These are phyloP conservation scores for Limtongia smithiae DNA, from an alignment of 805 yeast genomes.

Conservation along the genomic window DNA sequence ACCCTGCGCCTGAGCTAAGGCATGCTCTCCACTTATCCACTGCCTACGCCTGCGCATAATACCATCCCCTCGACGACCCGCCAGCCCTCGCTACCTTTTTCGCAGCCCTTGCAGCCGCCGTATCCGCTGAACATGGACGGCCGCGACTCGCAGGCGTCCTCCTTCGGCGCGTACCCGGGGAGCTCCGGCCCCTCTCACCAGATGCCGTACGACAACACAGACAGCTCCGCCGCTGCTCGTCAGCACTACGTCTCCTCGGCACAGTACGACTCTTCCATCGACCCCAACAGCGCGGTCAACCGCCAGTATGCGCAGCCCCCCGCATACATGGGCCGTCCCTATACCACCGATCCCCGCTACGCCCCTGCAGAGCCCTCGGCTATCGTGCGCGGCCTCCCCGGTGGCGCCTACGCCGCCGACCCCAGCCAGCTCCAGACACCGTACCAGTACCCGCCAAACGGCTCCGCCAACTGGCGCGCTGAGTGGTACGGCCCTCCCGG, in stretches of 20 bases:
- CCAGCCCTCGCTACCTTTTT: background rate
- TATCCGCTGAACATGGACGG: conserved; percentile 12
- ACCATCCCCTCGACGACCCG: background rate
- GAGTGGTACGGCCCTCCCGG: background rate
- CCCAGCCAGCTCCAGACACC: background rate
- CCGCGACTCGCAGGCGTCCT: conserved; percentile 20
- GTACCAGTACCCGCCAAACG: background rate
- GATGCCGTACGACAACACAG: conserved; percentile 14
- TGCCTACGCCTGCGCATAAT: background rate
- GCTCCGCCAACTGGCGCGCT: background rate
- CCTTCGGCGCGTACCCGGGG: conserved; percentile 15
- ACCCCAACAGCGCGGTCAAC: background rate
- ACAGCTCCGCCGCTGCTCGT: conserved; percentile 10
- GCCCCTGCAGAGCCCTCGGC: conserved; percentile 11
- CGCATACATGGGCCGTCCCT: conserved; percentile 9
- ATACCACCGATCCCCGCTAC: conserved; percentile 18
- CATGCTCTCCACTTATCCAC: conserved; percentile 11
- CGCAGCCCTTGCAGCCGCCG: background rate
- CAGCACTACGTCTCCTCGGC: conserved; percentile 10
- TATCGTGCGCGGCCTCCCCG: background rate
- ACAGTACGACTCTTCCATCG: conserved; percentile 7
- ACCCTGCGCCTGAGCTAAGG: background rate
- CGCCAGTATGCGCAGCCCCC: conserved; percentile 17
- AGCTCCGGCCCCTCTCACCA: conserved; percentile 10
- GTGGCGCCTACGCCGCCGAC: background rate